Base-by-base conservation (phyloP, 257 asterid species). In the Solanum chiquidenum region DNA sequence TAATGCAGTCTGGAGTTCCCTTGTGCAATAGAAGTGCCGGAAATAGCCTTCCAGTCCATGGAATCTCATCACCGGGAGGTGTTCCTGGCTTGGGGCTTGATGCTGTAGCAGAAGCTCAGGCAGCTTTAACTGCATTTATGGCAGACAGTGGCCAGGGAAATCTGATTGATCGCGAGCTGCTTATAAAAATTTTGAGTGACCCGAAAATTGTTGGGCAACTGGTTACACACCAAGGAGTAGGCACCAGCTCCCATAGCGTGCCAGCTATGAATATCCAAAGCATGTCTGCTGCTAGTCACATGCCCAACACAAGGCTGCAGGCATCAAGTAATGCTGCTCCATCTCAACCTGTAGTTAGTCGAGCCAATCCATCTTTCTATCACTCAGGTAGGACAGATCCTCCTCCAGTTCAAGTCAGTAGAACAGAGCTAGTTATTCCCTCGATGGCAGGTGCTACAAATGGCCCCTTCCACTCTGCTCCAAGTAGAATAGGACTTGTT, bases 161-260 rank as follows among this genome's bases (percentile, higher is more conserved):
- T 83, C 87, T 92, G 87, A 94, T 97, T 33, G 98, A 97, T 75
- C 91, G 62, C 5, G 94, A 92, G 49, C 66, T 97, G 90, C 98
- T 97, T 71, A 88, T 95, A 11, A 93, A 92, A 88, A 92, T 97
- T 49, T 95, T 97, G 42, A 88, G 91, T 4, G 92, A 97, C 91
- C 98, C 97, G 0, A 93, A 95, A 91, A 90, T 93, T 95, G 87
- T 96, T 9, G 97, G 92, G 90, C 95, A 93, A 84, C 93, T 95
- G 85, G 91, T 94, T 12, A 88, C 90, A 79, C 94, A 84, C 86
- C 94, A 90, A 33, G 88, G 73, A 25, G 85, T 89, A 71, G 85
- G 91, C 34, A 69, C 91, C 31, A 87, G 42, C 33, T 83, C 73
- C 35, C 93, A 90, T 80, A 87, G 55, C 86, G 31, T 86, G 82